Base-by-base conservation (phyloP, 768 basidiomycete species). In the Asterophora parasitica region DNA sequence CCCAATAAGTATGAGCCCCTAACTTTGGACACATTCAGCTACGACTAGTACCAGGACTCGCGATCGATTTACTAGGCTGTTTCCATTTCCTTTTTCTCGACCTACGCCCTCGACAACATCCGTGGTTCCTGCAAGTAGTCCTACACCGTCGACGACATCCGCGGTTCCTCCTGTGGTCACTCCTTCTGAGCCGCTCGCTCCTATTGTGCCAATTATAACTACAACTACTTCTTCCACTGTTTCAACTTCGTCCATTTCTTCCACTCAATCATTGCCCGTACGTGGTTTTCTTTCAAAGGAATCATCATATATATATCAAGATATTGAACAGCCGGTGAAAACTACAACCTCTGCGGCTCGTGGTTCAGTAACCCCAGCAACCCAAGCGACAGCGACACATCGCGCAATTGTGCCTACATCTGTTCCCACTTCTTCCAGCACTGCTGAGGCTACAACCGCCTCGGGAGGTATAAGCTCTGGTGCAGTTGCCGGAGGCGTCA, bases 401-500 rank as follows among this genome's bases (percentile, higher is more conserved):
- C 26, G 9, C 4, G 23, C 13, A 23, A n/a, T 23, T 6, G 23
- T 6, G 6, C 23, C 23, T 23, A 6, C 23, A 23, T 23, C 23
- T 23, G 23, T 23, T 6, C 23, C 39, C 23, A 23, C 4, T 6
- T 40, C 39, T 6, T 40, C 39, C 12, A n/a, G 23, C 27, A 23
- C 42, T 17, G 16, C 46, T 20, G 23, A 32, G 8, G 40, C 53
- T 7, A 32, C 44, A 19, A 30, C 44, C 16, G 28, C 27, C 17
- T 49, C 48, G n/a, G 38, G 46, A 37, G 50, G 44, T 20, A 39
- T 51, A 19, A 58, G 56, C 31, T 58, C 58, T 6, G 60, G 61
- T 7, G 54, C 59, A 4, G 44, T 65, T 15, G 57, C 65, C 10
- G 66, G 64, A 10, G 58, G 57, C 6, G 52, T 65, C 19, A 51